Base-by-base conservation (phyloP, 495 filamentous ascomycete species). In the Talaromyces adpressus region DNA sequence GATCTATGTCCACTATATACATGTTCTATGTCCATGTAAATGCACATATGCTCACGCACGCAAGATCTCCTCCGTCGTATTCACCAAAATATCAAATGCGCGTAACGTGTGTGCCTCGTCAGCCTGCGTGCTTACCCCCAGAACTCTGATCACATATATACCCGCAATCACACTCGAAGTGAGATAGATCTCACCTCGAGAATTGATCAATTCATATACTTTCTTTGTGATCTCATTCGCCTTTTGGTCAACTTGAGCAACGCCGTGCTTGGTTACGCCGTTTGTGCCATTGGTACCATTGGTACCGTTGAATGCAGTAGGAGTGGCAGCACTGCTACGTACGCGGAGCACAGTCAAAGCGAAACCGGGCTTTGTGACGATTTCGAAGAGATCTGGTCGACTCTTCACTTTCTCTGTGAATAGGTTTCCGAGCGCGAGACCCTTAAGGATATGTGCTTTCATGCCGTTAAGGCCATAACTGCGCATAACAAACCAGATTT, bases 401-500 rank as follows among this genome's bases (percentile, higher is more conserved):
- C 65, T 71, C 27, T 81, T 73, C 5, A 96, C 66, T 29, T 85
- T 75, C 0, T 72, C 74, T 2, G 81, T 83, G 70, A 97, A 97
- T 5, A 80, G 71, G 62, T 93, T 84, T 25, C 91, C 92, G 0
- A 92, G 74, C 20, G 68, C 67, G 63, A 95, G 78, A 14, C 85
- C 85, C 60, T 83, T 82, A 27, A 85, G 79, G 49, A 98, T 84
- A 68, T 92, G 86, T 36, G 76, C 79, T 68, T 88, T 88, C 72
- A 98, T 75, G 2, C 94, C 93, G 57, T 82, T 82, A 60, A 92
- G 77, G 0, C 94, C 94, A 69, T 96, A 97, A 32, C 83, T 88
- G 47, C 94, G 83, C 69, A 98, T 79, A 14, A 98, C 94, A 71
- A 97, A 97, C 94, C 94, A 98, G 69, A 97, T 89, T 81, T 98